Evolutionary conservation across 106 monocot species (phyloP), one percentile per base, ranked within the genome.

Genomic region (Dioscorea dumetorum): DNA sequence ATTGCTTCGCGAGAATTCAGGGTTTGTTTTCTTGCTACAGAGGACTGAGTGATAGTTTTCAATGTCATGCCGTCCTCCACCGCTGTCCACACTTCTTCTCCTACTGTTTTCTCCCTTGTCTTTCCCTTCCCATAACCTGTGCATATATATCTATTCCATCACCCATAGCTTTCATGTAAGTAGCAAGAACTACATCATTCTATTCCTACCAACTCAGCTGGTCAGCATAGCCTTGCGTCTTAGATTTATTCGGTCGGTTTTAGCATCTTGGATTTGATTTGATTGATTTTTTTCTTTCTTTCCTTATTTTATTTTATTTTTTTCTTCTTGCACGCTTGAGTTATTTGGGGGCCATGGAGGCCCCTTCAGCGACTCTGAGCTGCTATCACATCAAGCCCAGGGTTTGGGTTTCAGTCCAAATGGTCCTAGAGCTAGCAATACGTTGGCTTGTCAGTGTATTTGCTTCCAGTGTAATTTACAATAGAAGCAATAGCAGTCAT

Each of bases 11-110:
- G 61, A 78, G 50, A 78, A 74, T 48, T 63, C 73, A 53, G 74
- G 85, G 48, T 78, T 74, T 72, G 49, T 14, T 6, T 78, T 78
- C 48, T 58, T 74, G 50, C 73, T 53, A 50, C 75, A 70, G 56
- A 17, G 75, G 41, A 56, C 32, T 33, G 70, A 73, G 17, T 74
- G 49, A 35, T 56, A 12, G 17, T 32, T 49, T 13, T 50, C 50
- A 4, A 28, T 24, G 35, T 16, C 4, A 60, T 67, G 24, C 12
- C 10, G 41, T 41, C 41, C 41, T 41, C 41, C 1, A 7, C 50
- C 11, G 12, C 24, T 22, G 3, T 67, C 49, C 34, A 35, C 10
- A 23, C 24, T 34, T 41, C 49, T 34, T 41, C 49, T 34, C 22
- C 49, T 41, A 41, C 0, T 41, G 41, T 41, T 41, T 28, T 28